A percentile compares a stretch with the other conserved stretches of the same genome.
Evolutionary conservation across 192 early-diverging fungal species (phyloP).

Genomic region (Podochytrium sp.): DNA sequence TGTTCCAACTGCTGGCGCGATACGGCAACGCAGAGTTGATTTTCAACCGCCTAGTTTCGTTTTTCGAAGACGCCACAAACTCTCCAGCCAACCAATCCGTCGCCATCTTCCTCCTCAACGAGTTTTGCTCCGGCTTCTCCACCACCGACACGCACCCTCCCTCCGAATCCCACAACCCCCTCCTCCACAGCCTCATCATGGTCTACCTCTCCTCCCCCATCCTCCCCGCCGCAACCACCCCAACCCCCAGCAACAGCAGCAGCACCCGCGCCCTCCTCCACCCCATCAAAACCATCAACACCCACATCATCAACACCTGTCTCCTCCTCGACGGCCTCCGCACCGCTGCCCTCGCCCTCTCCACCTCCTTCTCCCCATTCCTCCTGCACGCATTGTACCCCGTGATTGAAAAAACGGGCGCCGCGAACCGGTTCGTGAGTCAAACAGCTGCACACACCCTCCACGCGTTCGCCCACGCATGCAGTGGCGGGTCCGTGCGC

Average conservation of each 20-base stretch:
- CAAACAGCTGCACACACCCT: slow-evolving; percentile 21
- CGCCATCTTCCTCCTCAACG: slow-evolving; percentile 15
- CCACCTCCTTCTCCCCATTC: slow-evolving; percentile 21
- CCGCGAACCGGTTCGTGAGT: slow-evolving; percentile 34
- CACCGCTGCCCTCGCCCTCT: slow-evolving; percentile 15
- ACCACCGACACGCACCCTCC: not conserved
- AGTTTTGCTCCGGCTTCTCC: slow-evolving; percentile 12
- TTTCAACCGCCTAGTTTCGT: slow-evolving; percentile 1
- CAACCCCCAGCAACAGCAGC: not conserved
- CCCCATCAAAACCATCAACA: slow-evolving; percentile 28
- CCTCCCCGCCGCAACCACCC: not conserved
- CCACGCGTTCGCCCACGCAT: not conserved
- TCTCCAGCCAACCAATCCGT: not conserved
- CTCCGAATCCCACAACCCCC: not conserved
- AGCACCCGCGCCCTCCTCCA: not conserved
- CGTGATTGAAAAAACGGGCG: slow-evolving; percentile 41
- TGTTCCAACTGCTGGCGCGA: slow-evolving; percentile 9
- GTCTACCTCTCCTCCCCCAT: slow-evolving; percentile 10
- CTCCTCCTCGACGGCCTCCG: slow-evolving; percentile 38
- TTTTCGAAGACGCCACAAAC: not conserved
- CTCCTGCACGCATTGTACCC: slow-evolving; percentile 43
- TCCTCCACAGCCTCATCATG: slow-evolving; percentile 19
- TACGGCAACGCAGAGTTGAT: slow-evolving; percentile 3
- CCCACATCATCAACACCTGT: slow-evolving; percentile 26
- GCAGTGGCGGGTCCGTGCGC: not conserved